Evolutionary conservation across 352 stramenopile genomes (phyloP), one percentile per base, ranked within the genome.

Genomic region (Globisporangium echinulatum): DNA sequence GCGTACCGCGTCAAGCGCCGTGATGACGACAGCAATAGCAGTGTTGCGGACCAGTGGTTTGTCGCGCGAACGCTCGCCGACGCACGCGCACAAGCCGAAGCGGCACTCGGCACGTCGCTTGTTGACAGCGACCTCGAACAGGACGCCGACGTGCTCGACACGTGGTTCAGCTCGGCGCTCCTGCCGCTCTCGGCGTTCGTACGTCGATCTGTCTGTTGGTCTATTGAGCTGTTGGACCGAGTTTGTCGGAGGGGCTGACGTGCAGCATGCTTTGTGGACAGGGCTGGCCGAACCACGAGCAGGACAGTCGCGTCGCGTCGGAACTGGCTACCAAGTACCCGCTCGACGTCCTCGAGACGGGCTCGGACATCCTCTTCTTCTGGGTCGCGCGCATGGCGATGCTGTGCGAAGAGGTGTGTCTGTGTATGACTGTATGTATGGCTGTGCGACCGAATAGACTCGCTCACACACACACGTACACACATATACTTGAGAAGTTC

Each of bases 301-400:
- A 87, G 19, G 49, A 74, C 33, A 44, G 70, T 6, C 62, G 51
- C 42, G 36, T 69, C 11, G 54, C 67, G 2, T 49, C 66, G 25
- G 68, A 76, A 51, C 44, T 81, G 25, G 67, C 52, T 44, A 46
- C 64, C 13, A 74, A 70, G 43, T 92, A 92, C 44, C 83, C 85
- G 2, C 62, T 92, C 5, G 68, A 81, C 56, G 58, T 95, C 9
- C 88, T 95, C 77, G 85, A 94, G 58, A 94, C 83, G 1, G 97
- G 97, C 13, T 96, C 97, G 38, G 97, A 99, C 72, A 99, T 99
- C 76, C 75, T 99, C 9, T 99, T 99, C 77, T 99, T 99, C 70
- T 99, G 97, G 97, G 97, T 99, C 49, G 97, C 97, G 13, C 88
- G 97, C 48, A 99, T 99, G 97, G 97, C 98, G 5, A 99, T 99